Evolutionary conservation across 305 asterid genomes (phyloP).

Genomic region (Withania somnifera): DNA sequence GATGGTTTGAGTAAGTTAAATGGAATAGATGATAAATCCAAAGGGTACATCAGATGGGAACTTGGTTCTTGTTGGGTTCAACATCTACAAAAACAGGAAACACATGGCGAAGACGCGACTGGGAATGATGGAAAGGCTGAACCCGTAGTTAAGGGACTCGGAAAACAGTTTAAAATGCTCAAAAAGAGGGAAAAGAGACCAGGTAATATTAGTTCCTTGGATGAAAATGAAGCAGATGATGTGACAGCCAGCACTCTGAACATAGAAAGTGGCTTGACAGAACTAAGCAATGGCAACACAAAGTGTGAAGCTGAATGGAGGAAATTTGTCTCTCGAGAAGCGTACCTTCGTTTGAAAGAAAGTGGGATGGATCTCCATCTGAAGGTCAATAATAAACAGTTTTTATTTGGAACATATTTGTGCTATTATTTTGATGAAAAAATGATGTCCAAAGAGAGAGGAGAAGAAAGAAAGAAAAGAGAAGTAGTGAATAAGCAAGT

Average conservation of each 20-base stretch:
- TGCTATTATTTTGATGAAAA: neutral
- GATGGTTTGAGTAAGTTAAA: slow-evolving; percentile 53
- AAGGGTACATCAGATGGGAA: slow-evolving; percentile 83
- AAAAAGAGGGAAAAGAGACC: slow-evolving; percentile 65
- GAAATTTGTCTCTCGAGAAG: slow-evolving; percentile 63
- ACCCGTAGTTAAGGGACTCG: slow-evolving; percentile 84
- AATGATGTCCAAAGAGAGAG: neutral
- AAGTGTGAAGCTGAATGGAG: slow-evolving; percentile 42
- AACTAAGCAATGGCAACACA: slow-evolving; percentile 22
- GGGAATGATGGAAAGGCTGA: slow-evolving; percentile 54
- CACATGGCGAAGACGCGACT: slow-evolving; percentile 25
- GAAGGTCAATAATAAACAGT: slow-evolving; percentile 37
- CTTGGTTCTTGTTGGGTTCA: slow-evolving; percentile 99
- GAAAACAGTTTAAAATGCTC: slow-evolving; percentile 90
- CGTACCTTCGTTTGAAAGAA: slow-evolving; percentile 65
- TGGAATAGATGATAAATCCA: slow-evolving; percentile 24
- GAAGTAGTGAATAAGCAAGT: neutral
- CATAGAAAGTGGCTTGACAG: slow-evolving; percentile 35
- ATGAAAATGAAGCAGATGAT: slow-evolving; percentile 34
- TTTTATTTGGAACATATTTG: neutral
- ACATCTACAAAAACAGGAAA: slow-evolving; percentile 90
- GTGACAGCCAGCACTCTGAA: slow-evolving; percentile 26
- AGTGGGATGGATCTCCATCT: slow-evolving; percentile 70
- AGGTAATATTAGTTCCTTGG: slow-evolving; percentile 21
- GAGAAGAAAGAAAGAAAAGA: neutral